Evolutionary conservation across 768 basidiomycete genomes (phyloP), one percentile per base, ranked within the genome.

Genomic region (Infundibulicybe gibba): DNA sequence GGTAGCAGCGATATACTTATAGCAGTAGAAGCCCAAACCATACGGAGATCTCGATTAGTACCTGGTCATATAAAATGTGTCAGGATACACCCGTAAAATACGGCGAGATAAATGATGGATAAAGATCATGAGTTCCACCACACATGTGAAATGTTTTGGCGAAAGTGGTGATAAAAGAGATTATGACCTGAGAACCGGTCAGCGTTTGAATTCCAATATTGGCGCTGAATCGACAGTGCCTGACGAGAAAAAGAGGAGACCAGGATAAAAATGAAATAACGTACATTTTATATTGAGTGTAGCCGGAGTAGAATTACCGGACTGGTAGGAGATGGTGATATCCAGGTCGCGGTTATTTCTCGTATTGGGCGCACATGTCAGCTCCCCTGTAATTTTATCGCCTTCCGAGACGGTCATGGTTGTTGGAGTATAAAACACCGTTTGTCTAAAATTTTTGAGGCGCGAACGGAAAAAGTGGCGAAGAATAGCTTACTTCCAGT

Each of bases 261-360:
- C 43, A 58, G 49, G 40, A 40, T 44, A 43, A 58, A 49, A 65
- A 59, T 53, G 59, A 58, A 52, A 61, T 49, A 52, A 85, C 90
- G 81, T 76, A 93, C 90, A 93, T 93, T 72, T 90, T 91, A 66
- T 90, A 93, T 5, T 85, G 71, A 90, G 71, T 30, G 56, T 66
- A 45, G 55, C 50, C 17, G 57, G 62, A 45, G 74, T 68, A 30
- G 61, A 62, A 4, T 67, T 61, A 15, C 59, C 54, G 16, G 76
- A 61, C 58, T 80, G 71, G 71, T 94, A 97, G 45, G 79, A 69
- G 57, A 98, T 79, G 17, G 65, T 65, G 64, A 99, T 98, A 64
- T 98, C 97, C 39, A 99, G 76, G 61, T 99, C 97, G 40, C 97
- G 87, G 64, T 90, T 90, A 71, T 99, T 99, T 55, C 88, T 81